Base-by-base conservation (phyloP, 495 filamentous ascomycete species). In the Xylaria flabelliformis region DNA sequence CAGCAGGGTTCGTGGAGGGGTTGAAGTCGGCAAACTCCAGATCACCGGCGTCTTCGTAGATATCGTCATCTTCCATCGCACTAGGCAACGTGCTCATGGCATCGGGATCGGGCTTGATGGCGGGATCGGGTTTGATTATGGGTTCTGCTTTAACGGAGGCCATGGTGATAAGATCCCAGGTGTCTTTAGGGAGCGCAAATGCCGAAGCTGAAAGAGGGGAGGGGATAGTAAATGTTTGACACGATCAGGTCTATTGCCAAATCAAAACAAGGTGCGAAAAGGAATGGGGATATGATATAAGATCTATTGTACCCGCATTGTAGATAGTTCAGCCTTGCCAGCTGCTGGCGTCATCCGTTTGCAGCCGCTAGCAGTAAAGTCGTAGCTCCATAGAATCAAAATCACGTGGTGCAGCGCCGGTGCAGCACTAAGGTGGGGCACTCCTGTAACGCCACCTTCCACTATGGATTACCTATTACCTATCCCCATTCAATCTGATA, bases 1-100 rank as follows among this genome's bases (percentile, higher is more conserved):
- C 76, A 64, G 73, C 80, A 17, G 76, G 74, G 68, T 82, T 77
- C 15, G 61, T 51, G n/a, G 79, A 71, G 13, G 66, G 51, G 21
- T 80, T 82, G 10, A 86, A 83, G 58, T 88, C 83, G 64, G 87
- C 86, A 71, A 97, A 95, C 51, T 93, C 90, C 41, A 97, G 84
- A 74, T 98, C 94, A 64, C 93, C 93, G 5, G 93, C 91, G 80
- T 98, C 94, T 80, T 98, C 94, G 72, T 93, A 93, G 70, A 93
- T 84, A 74, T 94, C 93, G 32, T 94, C 90, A 59, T 94, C 91
- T 39, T 89, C 88, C 50, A 91, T 82, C 59, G 84, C 85, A 32
- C 83, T 85, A 39, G 92, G 88, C 42, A 90, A 85, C 71, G 85
- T 87, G 65, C 83, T 83, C 66, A 82, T 85, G 58, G 75, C 67